Base-by-base conservation (phyloP, 2,329 filamentous ascomycete genomes). In the Lasiodiplodia citricola region DNA sequence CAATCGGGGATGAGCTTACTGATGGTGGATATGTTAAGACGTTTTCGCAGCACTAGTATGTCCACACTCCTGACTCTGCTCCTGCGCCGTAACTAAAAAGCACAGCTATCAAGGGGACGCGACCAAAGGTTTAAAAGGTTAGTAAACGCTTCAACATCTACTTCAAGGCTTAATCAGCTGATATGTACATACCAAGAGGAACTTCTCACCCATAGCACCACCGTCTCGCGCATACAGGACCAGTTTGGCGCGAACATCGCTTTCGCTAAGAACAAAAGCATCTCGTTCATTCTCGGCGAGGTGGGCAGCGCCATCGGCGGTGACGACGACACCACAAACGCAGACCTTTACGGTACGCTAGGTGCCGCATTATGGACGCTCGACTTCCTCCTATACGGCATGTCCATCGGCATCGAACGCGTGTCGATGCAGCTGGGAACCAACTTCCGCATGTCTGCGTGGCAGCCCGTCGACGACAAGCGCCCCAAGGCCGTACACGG, bases 331-430 rank as follows among this genome's bases (percentile, higher is more conserved):
- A 4, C 2, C 25, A 6, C 10, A 10, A 35, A 35, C 41, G 0
- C 2, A 13, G 8, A 8, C 2, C 56, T 65, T 6, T 68, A 58
- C 47, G 57, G n/a, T 23, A 54, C 54, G 3, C 63, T 68, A 1
- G 58, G 67, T 23, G 57, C n/a, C 13, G 35, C 67, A 2, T 23
- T 68, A 0, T 68, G 67, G 67, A 37, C 44, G 25, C 31, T 66
- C 3, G 67, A 68, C 38, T 68, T 65, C 23, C 23, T 60, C 14
- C 23, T 67, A 7, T 13, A 67, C 54, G 35, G 44, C 65, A 67
- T 67, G 65, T 10, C 65, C 6, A 21, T 66, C 5, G 37, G 23
- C 31, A 31, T 66, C 18, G 2, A 4, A 0, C 44, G 63, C 18
- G 51, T 56, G 1, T 52, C 44, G 11, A 66, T 66, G 63, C 63